Conservation (phyloP, 1,139 yeast species). For the Eremothecium coryli region DNA sequence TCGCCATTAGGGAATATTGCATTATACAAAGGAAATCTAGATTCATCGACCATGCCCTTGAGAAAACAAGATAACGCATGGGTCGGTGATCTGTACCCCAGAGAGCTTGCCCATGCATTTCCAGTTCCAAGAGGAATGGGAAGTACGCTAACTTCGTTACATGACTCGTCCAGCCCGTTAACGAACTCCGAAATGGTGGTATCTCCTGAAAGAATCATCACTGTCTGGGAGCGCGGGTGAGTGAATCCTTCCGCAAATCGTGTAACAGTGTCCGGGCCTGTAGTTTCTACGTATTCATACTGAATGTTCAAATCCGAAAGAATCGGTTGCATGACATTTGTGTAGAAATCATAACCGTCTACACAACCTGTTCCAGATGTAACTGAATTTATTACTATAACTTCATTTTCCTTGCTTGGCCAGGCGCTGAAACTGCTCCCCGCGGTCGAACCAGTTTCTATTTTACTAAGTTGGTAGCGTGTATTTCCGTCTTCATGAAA, state of each 20-base stretch:
- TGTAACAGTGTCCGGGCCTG: slow-evolving; percentile 30
- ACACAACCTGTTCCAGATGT: slow-evolving; percentile 48
- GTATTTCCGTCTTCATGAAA: neutral
- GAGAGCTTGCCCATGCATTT: slow-evolving; percentile 63
- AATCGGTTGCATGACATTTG: slow-evolving; percentile 38
- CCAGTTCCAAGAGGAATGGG: slow-evolving; percentile 82
- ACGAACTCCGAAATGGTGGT: slow-evolving; percentile 73
- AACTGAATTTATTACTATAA: slow-evolving; percentile 43
- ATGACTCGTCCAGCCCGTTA: slow-evolving; percentile 37
- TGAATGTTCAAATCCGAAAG: slow-evolving; percentile 33
- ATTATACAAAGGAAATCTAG: slow-evolving; percentile 45
- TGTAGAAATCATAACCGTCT: slow-evolving; percentile 35
- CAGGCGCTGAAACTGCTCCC: too few relatives aligned
- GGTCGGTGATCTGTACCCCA: slow-evolving; percentile 40
- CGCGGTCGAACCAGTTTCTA: too few relatives aligned
- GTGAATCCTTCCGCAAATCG: slow-evolving; percentile 32
- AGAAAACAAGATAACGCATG: slow-evolving; percentile 40
- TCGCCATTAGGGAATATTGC: slow-evolving; percentile 44
- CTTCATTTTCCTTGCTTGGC: slow-evolving; percentile 2
- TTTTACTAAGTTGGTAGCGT: neutral
- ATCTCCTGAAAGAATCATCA: slow-evolving; percentile 73
- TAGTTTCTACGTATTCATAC: slow-evolving; percentile 38
- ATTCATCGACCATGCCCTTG: slow-evolving; percentile 35
- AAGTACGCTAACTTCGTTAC: slow-evolving; percentile 30
- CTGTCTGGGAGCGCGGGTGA: slow-evolving; percentile 30